Conservation (phyloP, 2,329 filamentous ascomycete genomes). For the Monilinia vaccinii-corymbosi region DNA sequence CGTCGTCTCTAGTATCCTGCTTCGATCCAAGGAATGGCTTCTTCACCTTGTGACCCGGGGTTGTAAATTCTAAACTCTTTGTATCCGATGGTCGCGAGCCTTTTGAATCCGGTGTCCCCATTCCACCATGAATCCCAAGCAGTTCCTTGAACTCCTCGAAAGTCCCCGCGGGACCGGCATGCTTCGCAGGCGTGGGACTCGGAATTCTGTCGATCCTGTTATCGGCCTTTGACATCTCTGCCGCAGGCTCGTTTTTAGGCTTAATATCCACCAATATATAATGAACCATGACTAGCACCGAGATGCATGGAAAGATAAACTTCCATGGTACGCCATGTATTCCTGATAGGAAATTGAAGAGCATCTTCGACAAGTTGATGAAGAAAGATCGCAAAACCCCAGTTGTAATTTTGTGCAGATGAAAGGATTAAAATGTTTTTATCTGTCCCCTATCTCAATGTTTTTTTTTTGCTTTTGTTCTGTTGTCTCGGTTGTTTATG, state of each 20-base stretch:
- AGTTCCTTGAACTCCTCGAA: conserved; percentile 11
- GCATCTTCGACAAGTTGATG: background rate
- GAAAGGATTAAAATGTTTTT: background rate
- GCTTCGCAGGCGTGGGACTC: background rate
- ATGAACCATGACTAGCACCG: conserved; percentile 2
- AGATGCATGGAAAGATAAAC: background rate
- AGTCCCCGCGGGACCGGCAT: conserved; percentile 3
- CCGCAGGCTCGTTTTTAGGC: background rate
- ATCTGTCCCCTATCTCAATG: background rate
- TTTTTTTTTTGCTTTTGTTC: background rate
- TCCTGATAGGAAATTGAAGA: background rate
- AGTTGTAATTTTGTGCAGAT: background rate
- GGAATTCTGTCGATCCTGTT: background rate
- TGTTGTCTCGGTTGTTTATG: background rate
- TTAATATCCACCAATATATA: conserved; percentile 3
- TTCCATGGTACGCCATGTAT: conserved; percentile 8
- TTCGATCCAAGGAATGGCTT: conserved; percentile 4
- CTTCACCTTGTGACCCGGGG: background rate
- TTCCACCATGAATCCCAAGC: background rate
- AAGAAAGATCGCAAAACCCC: background rate
- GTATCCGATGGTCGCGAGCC: background rate
- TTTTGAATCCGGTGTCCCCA: background rate
- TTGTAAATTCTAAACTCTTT: background rate
- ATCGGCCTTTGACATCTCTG: background rate
- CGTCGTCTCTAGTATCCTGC: conserved; percentile 9